Evolutionary conservation across 2,329 filamentous ascomycete genomes (phyloP).

Genomic region (Pseudopithomyces maydicus): DNA sequence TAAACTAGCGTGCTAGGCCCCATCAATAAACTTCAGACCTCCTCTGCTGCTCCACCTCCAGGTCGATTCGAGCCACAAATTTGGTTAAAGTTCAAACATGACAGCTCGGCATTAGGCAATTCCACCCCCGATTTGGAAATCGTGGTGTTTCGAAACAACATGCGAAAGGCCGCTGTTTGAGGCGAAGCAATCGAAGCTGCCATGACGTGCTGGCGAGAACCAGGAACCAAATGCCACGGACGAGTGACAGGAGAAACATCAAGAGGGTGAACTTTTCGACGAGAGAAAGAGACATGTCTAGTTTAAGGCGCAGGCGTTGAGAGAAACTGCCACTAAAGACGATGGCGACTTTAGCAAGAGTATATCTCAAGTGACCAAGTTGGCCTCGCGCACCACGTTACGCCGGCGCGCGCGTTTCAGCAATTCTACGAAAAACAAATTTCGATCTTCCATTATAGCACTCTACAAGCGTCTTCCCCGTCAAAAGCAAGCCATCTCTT

Average conservation of each 20-base stretch:
- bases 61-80: too few species aligned
- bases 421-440: neutral
- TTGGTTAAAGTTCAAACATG: neutral
- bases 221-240: too few species aligned
- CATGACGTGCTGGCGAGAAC: neutral
- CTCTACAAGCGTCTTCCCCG: neutral
- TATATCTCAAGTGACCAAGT: neutral
- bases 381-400: neutral
- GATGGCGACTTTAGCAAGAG: too few species aligned
- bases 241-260: too few species aligned
- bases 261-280: too few species aligned
- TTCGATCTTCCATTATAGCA: neutral
- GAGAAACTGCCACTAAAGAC: too few species aligned
- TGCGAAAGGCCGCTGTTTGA: slow-evolving; percentile 4
- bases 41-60: too few species aligned
- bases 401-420: neutral
- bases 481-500: neutral
- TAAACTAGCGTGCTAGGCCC: too few species aligned
- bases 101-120: neutral
- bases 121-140: neutral
- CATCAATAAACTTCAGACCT: neutral
- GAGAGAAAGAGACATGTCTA: too few species aligned
- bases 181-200: neutral
- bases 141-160: slow-evolving; percentile 3
- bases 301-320: too few species aligned